These are phyloP conservation scores for Sphagnum tenellum DNA, from an alignment of 225 moss, liverwort and hornwort genomes.

Conservation along the genomic window DNA sequence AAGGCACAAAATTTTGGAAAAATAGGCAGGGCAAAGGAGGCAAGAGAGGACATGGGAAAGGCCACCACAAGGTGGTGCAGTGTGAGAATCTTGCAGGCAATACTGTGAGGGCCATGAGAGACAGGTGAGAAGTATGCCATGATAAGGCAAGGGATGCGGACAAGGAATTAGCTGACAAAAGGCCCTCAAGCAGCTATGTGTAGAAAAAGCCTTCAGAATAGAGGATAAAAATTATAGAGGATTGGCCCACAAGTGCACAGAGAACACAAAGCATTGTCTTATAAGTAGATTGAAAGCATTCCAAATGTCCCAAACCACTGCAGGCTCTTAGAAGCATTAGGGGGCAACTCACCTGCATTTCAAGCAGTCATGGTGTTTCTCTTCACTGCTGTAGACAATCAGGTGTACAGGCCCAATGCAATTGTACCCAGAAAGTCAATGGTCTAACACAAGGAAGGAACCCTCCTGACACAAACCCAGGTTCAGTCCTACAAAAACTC, in stretches of 20 bases:
- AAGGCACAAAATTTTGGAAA: conserved; percentile 32
- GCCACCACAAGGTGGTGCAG: conserved; percentile 99
- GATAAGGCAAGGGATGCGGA: conserved; percentile 79
- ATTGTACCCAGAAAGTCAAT: no score
- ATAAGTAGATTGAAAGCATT: conserved; percentile 49
- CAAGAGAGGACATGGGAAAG: conserved; percentile 98
- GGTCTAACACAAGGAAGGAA: no score
- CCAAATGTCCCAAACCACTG: conserved; percentile 27
- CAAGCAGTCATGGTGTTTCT: no score
- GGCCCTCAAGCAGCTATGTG: conserved; percentile 97
- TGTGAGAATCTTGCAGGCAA: conserved; percentile 99
- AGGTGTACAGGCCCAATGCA: no score
- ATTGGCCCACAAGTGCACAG: conserved; percentile 98
- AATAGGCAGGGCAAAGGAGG: conserved; percentile 73
- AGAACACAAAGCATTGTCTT: conserved; percentile 80
- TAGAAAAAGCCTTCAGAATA: conserved; percentile 87
- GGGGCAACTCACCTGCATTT: no score
- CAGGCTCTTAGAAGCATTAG: no score
- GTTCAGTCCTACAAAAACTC: no score
- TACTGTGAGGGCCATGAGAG: conserved; percentile 99
- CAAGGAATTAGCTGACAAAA: conserved; percentile 72
- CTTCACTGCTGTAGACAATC: no score
- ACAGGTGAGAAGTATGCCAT: conserved; percentile 79
- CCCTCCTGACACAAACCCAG: no score
- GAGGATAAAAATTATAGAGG: conserved; percentile 95